Base-by-base conservation (phyloP, 2,329 filamentous ascomycete genomes). In the Sporothrix mexicana region DNA sequence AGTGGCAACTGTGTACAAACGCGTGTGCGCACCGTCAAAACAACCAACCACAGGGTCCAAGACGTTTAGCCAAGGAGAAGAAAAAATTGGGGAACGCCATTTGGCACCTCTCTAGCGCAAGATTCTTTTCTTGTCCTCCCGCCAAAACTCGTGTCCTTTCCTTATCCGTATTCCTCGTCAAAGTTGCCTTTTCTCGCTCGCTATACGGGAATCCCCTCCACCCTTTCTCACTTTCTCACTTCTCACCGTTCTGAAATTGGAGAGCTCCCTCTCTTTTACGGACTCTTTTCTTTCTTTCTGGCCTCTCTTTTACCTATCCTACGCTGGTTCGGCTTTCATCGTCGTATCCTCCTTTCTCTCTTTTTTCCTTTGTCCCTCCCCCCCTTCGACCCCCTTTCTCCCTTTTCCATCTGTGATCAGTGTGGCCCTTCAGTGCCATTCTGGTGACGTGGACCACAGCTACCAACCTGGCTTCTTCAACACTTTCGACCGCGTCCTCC, bases 391-490 rank as follows among this genome's bases (percentile, higher is more conserved):
- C 30, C 51, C 53, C 36, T 25, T n/a, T 45, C 51, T 51, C 25
- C 30, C 30, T 13, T 45, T 30, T 51, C 47, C 47, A 49, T 72
- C 70, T 70, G 74, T 75, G 71, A 75, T 70, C 74, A 76, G 74
- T 43, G 72, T 76, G 73, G 75, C 74, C 70, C 69, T 43, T 72
- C 74, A 57, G 76, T 71, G 76, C 76, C 77, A 75, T 76, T 68
- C 78, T 77, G 76, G 75, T 76, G 73, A 74, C 75, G 72, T 73
- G 74, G 75, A 76, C 75, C 71, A 74, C 72, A 69, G 76, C 77
- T 75, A 76, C 81, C 78, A 86, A 82, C 77, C 85, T 89, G 87
- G 87, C 85, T 82, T 83, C 84, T 77, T 80, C 82, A 82, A 84
- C 81, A 75, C 80, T 82, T 76, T 79, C 79, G 74, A 80, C 82